Percentiles rank a stretch among this genome's conserved stretches.
phyloP scores from a whole-genome alignment of 257 asterid genomes.

The Ballota nigra region DNA sequence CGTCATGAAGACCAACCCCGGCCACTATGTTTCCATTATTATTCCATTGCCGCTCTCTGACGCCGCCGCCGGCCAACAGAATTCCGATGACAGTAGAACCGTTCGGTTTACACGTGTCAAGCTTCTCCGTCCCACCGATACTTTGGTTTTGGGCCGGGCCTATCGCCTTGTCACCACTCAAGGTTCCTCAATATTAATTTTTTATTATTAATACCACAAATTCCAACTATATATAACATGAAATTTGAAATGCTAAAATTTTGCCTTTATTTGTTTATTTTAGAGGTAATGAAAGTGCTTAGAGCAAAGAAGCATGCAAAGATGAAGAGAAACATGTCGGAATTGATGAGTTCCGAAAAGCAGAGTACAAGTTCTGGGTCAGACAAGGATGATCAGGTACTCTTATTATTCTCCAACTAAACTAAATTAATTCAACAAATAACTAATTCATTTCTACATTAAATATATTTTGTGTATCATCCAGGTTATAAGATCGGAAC shows the following conservation, averaged over 20 bases:
- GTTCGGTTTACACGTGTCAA: conserved; percentile 67
- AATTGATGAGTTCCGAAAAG: conserved; percentile 33
- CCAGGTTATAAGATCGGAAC: conserved; percentile 30
- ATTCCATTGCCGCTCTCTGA: conserved; percentile 46
- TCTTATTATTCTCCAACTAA: too few relatives aligned
- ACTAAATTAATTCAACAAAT: too few relatives aligned
- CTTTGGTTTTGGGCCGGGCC: conserved; percentile 74
- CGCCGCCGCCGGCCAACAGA: conserved; percentile 7
- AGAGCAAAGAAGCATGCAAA: conserved; percentile 80
- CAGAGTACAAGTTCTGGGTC: conserved; percentile 17
- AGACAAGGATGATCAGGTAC: conserved; percentile 32
- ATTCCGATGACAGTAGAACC: conserved; percentile 32
- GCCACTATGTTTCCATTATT: conserved; percentile 80
- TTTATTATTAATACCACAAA: too few relatives aligned
- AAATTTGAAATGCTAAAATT: too few relatives aligned
- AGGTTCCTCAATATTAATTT: too few relatives aligned
- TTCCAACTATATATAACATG: too few relatives aligned
- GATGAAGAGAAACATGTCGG: conserved; percentile 47
- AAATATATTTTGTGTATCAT: too few relatives aligned
- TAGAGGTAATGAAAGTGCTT: conserved; percentile 83
- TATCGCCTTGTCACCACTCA: conserved; percentile 81
- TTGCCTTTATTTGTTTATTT: not conserved
- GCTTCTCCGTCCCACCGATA: conserved; percentile 76
- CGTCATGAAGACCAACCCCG: conserved; percentile 82
- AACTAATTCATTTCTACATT: not conserved